Evolutionary conservation across 169 alveolate genomes (phyloP), one percentile per base, ranked within the genome.

Genomic region (Cryptosporidium canis): DNA sequence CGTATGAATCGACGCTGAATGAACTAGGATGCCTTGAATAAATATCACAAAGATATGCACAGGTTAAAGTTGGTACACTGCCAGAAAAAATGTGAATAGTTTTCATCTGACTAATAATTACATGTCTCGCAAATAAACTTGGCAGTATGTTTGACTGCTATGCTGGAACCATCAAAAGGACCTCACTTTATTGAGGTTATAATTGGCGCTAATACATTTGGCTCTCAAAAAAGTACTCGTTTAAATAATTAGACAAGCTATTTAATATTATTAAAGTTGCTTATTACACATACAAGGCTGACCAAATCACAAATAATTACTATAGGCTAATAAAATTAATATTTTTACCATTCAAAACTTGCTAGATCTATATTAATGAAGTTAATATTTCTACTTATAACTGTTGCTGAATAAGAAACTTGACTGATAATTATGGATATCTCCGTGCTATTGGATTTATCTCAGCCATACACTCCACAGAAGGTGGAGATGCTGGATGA

Each of bases 401-500:
- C 63, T 8, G 18, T 21, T 7, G 24, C 24, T 7, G 63, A 51
- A 24, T 51, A 51, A 27, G 33, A 14, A 18, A 5, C 63, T 21
- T 61, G 7, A 61, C 45, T 24, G 12, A 33, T 21, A 31, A 61
- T 29, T 24, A 77, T 77, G 87, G 72, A 77, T 77, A 77, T 77
- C 39, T 77, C 87, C 33, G 90, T 90, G 35, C 91, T 95, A 35
- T 92, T 95, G 66, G 98, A 95, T 91, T 64, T 92, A 53, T 92
- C 94, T 41, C 92, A 92, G 33, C 96, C 96, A 47, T 95, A 94
- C 85, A 96, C 94, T 64, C 93, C 94, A 27, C 94, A 91, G 35
- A 94, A 91, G 92, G 97, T 95, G 47, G 92, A 91, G 39, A 83
- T 95, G 47, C 83, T 95, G 71, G 98, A 95, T 84, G 85, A 90